Evolutionary conservation across 129 eudicot species (phyloP).

Genomic region (Silybum marianum): DNA sequence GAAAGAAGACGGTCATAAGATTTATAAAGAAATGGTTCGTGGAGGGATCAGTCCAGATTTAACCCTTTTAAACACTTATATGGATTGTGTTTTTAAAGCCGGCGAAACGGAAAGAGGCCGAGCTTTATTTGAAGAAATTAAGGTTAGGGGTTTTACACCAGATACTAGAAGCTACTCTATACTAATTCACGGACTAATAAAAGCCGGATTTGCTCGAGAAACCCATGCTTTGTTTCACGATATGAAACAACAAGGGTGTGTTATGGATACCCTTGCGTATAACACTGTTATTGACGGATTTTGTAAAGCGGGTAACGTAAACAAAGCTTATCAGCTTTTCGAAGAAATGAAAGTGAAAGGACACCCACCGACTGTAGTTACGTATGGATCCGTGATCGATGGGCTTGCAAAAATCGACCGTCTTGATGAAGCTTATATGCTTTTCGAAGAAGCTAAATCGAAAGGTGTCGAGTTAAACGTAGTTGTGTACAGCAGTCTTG

Average conservation of each 20-base stretch:
- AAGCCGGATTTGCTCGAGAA: conserved; percentile 82
- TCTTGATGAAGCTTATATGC: conserved; percentile 97
- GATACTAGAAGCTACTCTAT: conserved; percentile 90
- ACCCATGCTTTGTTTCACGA: conserved; percentile 55
- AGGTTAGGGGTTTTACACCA: conserved; percentile 55
- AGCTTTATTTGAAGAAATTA: conserved; percentile 79
- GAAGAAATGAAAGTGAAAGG: conserved; percentile 95
- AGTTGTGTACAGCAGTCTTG: conserved; percentile 73
- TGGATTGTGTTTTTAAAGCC: conserved; percentile 91
- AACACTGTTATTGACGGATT: conserved; percentile 89
- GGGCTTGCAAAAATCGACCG: conserved; percentile 95
- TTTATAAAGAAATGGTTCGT: conserved; percentile 86
- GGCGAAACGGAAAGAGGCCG: conserved; percentile 92
- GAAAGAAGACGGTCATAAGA: conserved; percentile 88
- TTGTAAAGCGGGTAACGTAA: conserved; percentile 84
- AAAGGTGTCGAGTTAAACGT: conserved; percentile 66
- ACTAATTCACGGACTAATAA: conserved; percentile 79
- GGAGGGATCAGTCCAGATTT: conserved; percentile 67
- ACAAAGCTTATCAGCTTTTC: conserved; percentile 86
- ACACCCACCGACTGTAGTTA: conserved; percentile 68
- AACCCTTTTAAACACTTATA: conserved; percentile 79
- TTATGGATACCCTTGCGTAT: conserved; percentile 83
- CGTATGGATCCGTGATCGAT: conserved; percentile 91
- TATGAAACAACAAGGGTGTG: conserved; percentile 88
- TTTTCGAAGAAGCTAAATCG: conserved; percentile 95